Evolutionary conservation across 768 basidiomycete species (phyloP), one percentile per base, ranked within the genome.

Genomic region (Hypholoma fasciculare): DNA sequence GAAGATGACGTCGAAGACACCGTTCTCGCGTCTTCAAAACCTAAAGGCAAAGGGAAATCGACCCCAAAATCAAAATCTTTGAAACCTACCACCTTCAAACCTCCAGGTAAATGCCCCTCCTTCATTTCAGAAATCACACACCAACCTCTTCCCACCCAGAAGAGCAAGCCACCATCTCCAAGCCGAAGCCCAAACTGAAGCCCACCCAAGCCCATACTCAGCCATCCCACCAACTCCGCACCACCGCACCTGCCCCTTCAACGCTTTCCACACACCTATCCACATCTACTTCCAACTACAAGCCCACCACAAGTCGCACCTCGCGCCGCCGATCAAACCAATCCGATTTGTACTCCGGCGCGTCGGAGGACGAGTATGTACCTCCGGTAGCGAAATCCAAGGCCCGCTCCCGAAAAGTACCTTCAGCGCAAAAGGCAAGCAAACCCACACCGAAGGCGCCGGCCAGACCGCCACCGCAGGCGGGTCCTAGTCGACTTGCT

Each of bases 321-420:
- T 38, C 34, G 30, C 52, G 16, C 23, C 30, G 53, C 8, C 51
- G 52, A 13, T 54, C 43, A 37, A 60, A 60, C 17, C 57, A 61
- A n/a, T 48, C 40, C 14, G 56, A 54, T 38, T 20, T 61, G 20
- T 63, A 59, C 17, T 62, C 62, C 11, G 61, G 53, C 9, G 51
- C 43, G 34, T 65, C 64, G 40, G 63, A 61, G 54, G 67, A 60
- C 49, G 67, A 58, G 48, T 64, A 61, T 51, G 60, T 59, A 2
- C 63, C 63, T 14, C 57, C 54, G 20, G 40, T 26, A 26, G n/a
- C 46, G 37, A 55, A 58, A 39, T 5, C 44, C 12, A 51, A 43
- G 38, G 19, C 40, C 14, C 58, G 54, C 26, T 19, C 49, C 4
- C 50, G 52, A 9, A 52, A 42, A 30, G 17, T 16, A 30, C 12